Conservation (phyloP, 257 asterid species). For the Fraxinus americana region DNA sequence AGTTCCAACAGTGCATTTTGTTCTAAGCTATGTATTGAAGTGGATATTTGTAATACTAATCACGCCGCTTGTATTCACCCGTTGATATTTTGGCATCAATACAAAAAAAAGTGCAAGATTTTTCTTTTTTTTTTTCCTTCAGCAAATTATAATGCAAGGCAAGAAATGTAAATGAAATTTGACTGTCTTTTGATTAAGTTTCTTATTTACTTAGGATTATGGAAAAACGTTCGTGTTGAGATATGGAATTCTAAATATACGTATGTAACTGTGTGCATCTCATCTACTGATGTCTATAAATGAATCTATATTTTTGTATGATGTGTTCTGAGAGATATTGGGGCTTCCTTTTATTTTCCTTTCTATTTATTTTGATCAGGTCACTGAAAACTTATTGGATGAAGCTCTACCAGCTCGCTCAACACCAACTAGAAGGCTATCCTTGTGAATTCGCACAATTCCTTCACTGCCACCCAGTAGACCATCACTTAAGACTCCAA, state of each 20-base stretch:
- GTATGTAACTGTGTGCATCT: background rate
- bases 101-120: background rate
- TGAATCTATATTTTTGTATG: background rate
- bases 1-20: conserved; percentile 16
- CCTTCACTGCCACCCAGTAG: conserved; percentile 63
- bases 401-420: conserved; percentile 67
- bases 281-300: background rate
- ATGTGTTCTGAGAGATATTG: conserved; percentile 24
- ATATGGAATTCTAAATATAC: background rate
- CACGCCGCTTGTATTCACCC: conserved; percentile 14
- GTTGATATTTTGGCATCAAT: conserved; percentile 18
- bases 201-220: conserved; percentile 16
- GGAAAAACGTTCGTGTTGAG: conserved; percentile 6
- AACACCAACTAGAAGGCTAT: conserved; percentile 76
- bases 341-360: conserved; percentile 17
- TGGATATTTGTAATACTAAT: conserved; percentile 1
- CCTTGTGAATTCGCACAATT: conserved; percentile 55
- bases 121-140: background rate
- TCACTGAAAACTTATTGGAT: conserved; percentile 53
- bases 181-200: conserved; percentile 12
- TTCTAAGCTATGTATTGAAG: conserved; percentile 22
- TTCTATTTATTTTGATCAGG: conserved; percentile 41
- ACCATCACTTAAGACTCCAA: conserved; percentile 52
- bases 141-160: conserved; percentile 8
- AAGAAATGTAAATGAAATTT: background rate